Base-by-base conservation (phyloP, 371 early-diverging fungal species). In the Lichtheimia ramosa region DNA sequence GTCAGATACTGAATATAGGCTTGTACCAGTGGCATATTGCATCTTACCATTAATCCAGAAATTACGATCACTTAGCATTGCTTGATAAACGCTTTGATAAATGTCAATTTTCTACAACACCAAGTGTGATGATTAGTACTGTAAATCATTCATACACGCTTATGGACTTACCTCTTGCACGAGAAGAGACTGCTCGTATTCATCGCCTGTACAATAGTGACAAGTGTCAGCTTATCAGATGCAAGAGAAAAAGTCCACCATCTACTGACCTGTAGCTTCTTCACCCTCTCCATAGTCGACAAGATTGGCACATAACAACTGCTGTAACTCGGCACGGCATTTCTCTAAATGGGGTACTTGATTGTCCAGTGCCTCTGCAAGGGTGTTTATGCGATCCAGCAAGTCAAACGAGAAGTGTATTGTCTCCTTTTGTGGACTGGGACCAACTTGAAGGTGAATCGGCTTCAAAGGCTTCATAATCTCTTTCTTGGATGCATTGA, bases 141-240 rank as follows among this genome's bases (percentile, higher is more conserved):
- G 8, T 27, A 23, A 16, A 25, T 13, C 34, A 51, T 13, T 15
- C 8, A 4, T 51, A 28, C 2, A 13, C 12, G 25, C 20, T 18
- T n/a, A 55, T 42, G 39, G 3, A 25, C 14, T 15, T 52, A 69
- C 66, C 57, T 78, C 81, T 57, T 83, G 83, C 2, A 71, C 48
- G 1, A 61, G 55, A 15, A 83, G 50, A 2, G 80, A 75, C 18
- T 64, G 48, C n/a, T 70, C 63, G 43, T 75, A 82, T 56, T 77
- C 80, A 53, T 79, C 69, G 41, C 81, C 78, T 61, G 15, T 2
- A 23, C 2, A 8, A 51, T 34, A 21, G 39, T 6, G 5, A 6
- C 20, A 3, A 20, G 7, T 53, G 20, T 53, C 25, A 53, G 25
- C 46, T 15, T 24, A 16, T 16, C 12, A 25, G 5, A 34, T 10